These are phyloP conservation scores for Setomelanomma holmii DNA, from an alignment of 2,329 filamentous ascomycete species.

Conservation along the genomic window DNA sequence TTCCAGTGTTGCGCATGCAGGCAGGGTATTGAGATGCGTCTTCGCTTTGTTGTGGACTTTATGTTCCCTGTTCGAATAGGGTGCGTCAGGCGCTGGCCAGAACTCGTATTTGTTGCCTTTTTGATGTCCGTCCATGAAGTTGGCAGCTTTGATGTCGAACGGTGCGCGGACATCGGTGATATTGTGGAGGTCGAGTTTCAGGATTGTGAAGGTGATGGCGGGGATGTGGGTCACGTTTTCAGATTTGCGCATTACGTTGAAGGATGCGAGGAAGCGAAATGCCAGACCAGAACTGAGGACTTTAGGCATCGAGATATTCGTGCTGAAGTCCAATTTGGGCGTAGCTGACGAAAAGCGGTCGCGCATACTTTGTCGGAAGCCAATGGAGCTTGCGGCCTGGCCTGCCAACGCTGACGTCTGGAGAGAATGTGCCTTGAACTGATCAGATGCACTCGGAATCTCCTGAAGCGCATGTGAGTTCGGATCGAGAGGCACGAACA, in stretches of 20 bases:
- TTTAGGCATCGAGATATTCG: constrained; percentile 23
- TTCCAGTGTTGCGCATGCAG: constrained; percentile 12
- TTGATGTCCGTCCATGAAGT: neutral
- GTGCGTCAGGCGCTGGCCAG: constrained; percentile 6
- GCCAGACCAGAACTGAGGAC: constrained; percentile 19
- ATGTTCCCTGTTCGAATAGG: constrained; percentile 7
- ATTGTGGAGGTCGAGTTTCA: constrained; percentile 25
- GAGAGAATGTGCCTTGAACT: constrained; percentile 24
- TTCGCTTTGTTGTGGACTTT: constrained; percentile 14
- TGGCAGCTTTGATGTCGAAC: constrained; percentile 14
- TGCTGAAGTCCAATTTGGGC: constrained; percentile 28
- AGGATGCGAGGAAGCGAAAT: constrained; percentile 26
- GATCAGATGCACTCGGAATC: constrained; percentile 14
- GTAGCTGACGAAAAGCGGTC: constrained; percentile 30
- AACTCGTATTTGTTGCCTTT: constrained; percentile 1
- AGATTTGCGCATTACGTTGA: constrained; percentile 14
- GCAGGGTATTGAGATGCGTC: constrained; percentile 26
- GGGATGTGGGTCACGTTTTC: constrained; percentile 25
- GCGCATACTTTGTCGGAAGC: constrained; percentile 28
- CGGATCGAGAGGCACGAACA: constrained; percentile 24
- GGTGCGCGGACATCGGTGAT: constrained; percentile 33
- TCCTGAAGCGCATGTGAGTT: constrained; percentile 2
- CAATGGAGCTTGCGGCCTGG: constrained; percentile 8
- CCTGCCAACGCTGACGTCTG: constrained; percentile 22
- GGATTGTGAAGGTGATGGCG: constrained; percentile 18